Conservation (phyloP, 108 stramenopile genomes). For the Schizochytrium sp. region DNA sequence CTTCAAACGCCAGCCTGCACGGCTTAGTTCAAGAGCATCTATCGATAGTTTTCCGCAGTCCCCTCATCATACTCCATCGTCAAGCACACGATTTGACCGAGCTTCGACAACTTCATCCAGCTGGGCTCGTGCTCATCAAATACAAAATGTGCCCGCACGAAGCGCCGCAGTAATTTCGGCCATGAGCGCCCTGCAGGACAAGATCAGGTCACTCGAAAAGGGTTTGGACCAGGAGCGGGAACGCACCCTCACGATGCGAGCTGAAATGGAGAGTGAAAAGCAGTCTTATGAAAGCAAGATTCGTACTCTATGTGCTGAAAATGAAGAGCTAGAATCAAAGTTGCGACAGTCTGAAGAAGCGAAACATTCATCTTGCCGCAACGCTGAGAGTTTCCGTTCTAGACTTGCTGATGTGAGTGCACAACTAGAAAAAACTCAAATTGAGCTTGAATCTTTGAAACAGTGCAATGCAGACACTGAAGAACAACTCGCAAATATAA, state of each 20-base stretch:
- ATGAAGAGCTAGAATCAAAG: not conserved
- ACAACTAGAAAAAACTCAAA: not conserved
- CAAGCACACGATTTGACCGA: not conserved
- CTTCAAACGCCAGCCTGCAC: no score
- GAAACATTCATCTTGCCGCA: not conserved
- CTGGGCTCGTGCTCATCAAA: not conserved
- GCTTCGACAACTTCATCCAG: not conserved
- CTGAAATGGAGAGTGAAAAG: not conserved
- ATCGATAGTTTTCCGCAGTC: not conserved
- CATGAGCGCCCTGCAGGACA: conserved; percentile 46
- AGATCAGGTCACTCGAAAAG: conserved; percentile 33
- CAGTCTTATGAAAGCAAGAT: not conserved
- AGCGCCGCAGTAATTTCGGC: conserved; percentile 53
- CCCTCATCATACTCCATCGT: not conserved
- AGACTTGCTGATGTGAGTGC: not conserved
- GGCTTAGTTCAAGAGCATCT: no score
- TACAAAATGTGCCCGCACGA: not conserved
- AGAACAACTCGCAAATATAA: not conserved
- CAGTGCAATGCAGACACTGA: not conserved
- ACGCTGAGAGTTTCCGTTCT: not conserved
- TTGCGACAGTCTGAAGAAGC: not conserved
- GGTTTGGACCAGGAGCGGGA: conserved; percentile 6
- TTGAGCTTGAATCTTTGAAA: not conserved
- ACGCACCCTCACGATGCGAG: not conserved
- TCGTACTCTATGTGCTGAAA: not conserved